Conservation (phyloP, 1,284 basidiomycete genomes). For the Cystobasidiaceae sp. region DNA sequence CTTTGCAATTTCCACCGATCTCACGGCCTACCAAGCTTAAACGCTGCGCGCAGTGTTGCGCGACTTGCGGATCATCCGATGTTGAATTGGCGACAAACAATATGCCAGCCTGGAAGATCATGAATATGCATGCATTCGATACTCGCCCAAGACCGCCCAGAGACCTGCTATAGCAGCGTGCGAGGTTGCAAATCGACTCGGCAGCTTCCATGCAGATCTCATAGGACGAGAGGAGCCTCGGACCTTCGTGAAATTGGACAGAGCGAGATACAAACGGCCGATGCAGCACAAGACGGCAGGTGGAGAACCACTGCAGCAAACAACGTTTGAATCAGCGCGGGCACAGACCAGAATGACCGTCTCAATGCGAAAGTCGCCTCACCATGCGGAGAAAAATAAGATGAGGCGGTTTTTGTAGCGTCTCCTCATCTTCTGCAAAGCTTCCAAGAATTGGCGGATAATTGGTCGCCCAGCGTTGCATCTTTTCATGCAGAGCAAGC, state of each 20-base stretch:
- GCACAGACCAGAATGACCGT: not conserved
- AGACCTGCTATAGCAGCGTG: too few species aligned
- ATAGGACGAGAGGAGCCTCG: not conserved
- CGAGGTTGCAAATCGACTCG: too few species aligned
- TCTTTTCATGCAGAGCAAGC: not conserved
- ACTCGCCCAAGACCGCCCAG: too few species aligned
- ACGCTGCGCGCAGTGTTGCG: too few species aligned
- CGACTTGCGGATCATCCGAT: too few species aligned
- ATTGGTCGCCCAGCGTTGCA: not conserved
- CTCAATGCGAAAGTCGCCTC: not conserved
- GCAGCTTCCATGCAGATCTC: not conserved
- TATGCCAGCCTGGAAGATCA: too few species aligned
- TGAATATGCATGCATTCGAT: too few species aligned
- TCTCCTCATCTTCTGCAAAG: not conserved
- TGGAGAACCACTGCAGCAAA: not conserved
- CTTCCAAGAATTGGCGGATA: not conserved
- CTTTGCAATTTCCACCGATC: too few species aligned
- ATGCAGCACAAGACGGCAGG: not conserved
- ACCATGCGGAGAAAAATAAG: not conserved
- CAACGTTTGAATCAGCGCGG: too few species aligned
- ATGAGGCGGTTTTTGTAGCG: not conserved
- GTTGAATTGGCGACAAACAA: too few species aligned
- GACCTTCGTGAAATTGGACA: not conserved
- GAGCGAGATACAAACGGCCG: not conserved
- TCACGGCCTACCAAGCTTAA: too few species aligned